These are phyloP conservation scores for Osmanthus fragrans DNA, from an alignment of 257 asterid species.

Conservation along the genomic window DNA sequence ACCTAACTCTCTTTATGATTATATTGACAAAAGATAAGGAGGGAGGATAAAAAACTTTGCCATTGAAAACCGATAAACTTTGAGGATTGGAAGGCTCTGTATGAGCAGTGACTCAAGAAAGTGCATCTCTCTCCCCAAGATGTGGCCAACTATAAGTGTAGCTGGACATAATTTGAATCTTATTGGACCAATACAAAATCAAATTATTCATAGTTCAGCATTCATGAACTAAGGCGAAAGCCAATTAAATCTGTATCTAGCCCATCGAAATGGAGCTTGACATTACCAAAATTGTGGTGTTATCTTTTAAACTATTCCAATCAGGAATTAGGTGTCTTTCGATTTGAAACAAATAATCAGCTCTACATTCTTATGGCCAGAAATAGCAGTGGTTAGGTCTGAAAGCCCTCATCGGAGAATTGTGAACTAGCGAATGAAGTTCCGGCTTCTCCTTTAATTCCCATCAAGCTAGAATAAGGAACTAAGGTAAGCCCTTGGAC, in stretches of 20 bases:
- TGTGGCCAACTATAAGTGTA: no score
- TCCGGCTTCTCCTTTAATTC: no score
- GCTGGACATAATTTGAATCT: background rate
- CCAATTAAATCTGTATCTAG: background rate
- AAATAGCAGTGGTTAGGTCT: no score
- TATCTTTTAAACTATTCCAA: background rate
- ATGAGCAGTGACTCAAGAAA: no score
- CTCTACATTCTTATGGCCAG: background rate
- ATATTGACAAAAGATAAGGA: background rate
- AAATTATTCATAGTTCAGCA: background rate
- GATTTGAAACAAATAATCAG: background rate
- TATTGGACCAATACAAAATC: background rate
- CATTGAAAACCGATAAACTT: no score
- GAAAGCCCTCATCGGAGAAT: no score
- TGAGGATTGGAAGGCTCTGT: no score
- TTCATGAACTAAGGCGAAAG: background rate
- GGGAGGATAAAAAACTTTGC: background rate
- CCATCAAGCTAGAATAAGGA: no score
- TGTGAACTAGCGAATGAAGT: no score
- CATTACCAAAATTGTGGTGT: background rate
- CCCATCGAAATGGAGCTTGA: background rate
- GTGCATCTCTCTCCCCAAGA: no score
- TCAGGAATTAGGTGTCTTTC: background rate
- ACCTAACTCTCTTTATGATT: background rate
- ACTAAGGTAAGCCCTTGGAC: no score